Evolutionary conservation across 2,329 filamentous ascomycete species (phyloP).

Genomic region (Arthrobotrys conoides): DNA sequence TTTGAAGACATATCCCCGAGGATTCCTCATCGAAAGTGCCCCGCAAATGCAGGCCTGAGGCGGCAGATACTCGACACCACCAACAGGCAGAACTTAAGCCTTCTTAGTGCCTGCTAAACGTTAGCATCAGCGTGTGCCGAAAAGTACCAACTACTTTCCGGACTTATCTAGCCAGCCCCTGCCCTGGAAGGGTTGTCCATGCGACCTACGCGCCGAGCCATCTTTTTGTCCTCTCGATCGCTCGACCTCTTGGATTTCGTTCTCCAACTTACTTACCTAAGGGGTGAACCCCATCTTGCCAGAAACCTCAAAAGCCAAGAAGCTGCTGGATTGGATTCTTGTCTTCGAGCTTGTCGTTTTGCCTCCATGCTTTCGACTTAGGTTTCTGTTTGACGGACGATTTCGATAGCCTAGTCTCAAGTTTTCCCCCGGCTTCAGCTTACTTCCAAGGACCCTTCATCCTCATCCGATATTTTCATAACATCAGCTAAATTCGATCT

Average conservation of each 20-base stretch:
- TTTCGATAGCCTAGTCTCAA: slow-evolving; percentile 9
- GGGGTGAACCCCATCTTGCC: slow-evolving; percentile 29
- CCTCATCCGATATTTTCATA: slow-evolving; percentile 37
- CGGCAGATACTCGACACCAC: slow-evolving; percentile 18
- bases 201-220: slow-evolving; percentile 54
- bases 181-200: slow-evolving; percentile 48
- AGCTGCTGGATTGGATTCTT: slow-evolving; percentile 30
- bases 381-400: slow-evolving; percentile 24
- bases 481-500: slow-evolving; percentile 2
- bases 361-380: slow-evolving; percentile 26
- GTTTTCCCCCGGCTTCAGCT: slow-evolving; percentile 30
- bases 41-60: slow-evolving; percentile 28
- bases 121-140: slow-evolving; percentile 14
- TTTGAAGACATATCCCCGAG: slow-evolving; percentile 13
- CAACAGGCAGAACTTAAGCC: slow-evolving; percentile 1
- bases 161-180: slow-evolving; percentile 28
- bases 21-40: slow-evolving; percentile 24
- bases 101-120: slow-evolving; percentile 18
- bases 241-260: slow-evolving; percentile 28
- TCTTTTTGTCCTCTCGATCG: slow-evolving; percentile 14
- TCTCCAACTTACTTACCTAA: slow-evolving; percentile 35
- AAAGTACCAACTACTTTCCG: slow-evolving; percentile 23
- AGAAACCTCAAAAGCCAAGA: slow-evolving; percentile 27
- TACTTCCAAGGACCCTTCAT: slow-evolving; percentile 12
- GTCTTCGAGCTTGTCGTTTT: slow-evolving; percentile 8